phyloP scores from a whole-genome alignment of 2,329 filamentous ascomycete genomes.

The Cryphonectria naterciae region DNA sequence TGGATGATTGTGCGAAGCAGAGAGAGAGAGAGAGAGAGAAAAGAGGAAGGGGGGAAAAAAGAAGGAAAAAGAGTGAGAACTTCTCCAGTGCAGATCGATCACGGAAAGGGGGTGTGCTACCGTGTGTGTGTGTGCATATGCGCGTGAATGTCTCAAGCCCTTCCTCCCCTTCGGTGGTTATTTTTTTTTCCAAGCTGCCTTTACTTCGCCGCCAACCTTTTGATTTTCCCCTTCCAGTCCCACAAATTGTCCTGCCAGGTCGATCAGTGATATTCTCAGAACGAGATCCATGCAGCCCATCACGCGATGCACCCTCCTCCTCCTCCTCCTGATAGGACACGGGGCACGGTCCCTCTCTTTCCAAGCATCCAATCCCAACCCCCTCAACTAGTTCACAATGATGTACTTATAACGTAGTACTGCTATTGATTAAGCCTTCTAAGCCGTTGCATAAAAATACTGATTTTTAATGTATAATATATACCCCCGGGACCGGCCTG shows the following conservation, averaged over 20 bases:
- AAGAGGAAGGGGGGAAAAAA: too few species aligned
- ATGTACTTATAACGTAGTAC: neutral
- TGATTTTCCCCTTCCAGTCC: neutral
- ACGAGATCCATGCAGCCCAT: neutral
- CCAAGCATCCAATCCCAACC: neutral
- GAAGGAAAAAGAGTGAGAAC: too few species aligned
- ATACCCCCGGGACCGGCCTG: neutral
- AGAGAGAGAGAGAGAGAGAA: neutral
- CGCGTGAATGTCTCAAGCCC: neutral
- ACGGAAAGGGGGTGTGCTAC: neutral
- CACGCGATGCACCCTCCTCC: neutral
- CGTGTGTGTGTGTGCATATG: neutral
- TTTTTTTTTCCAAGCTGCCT: neutral
- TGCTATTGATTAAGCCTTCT: too few species aligned
- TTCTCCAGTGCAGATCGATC: neutral
- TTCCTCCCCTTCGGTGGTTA: neutral
- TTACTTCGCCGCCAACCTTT: neutral
- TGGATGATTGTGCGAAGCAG: neutral
- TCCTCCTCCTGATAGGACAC: too few species aligned
- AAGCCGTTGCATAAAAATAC: neutral
- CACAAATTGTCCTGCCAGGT: neutral
- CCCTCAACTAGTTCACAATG: neutral
- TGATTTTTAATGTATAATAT: neutral
- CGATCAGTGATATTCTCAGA: neutral
- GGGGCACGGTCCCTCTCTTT: too few species aligned